Evolutionary conservation across 805 yeast species (phyloP).

Genomic region (Candida khao-thaluensis): DNA sequence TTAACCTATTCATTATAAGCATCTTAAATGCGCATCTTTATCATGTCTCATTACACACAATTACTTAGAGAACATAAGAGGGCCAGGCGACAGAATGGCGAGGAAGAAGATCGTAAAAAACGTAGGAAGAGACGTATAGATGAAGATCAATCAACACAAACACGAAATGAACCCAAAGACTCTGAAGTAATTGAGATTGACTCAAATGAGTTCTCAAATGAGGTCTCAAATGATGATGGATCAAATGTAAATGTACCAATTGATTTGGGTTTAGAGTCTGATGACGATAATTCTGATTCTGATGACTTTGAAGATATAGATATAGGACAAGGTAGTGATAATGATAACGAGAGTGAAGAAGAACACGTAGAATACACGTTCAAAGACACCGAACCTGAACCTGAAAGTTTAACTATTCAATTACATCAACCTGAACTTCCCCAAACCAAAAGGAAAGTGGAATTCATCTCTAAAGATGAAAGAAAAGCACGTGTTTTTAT

Average conservation of each 20-base stretch:
- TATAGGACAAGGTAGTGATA: slow-evolving; percentile 9
- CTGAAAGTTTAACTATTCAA: slow-evolving; percentile 8
- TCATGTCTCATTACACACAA: slow-evolving; percentile 13
- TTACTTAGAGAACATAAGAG: slow-evolving; percentile 14
- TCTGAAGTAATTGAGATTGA: too few relatives aligned
- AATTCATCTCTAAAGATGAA: slow-evolving; percentile 54
- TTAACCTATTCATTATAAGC: too few relatives aligned
- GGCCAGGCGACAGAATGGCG: not conserved
- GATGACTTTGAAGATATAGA: slow-evolving; percentile 27
- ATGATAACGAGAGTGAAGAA: not conserved
- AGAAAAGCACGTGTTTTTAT: slow-evolving; percentile 47
- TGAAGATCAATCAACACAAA: too few relatives aligned
- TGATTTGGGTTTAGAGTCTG: slow-evolving; percentile 1
- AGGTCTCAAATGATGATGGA: too few relatives aligned
- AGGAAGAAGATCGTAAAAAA: not conserved
- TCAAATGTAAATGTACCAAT: not conserved
- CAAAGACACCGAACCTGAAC: not conserved
- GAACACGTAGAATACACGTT: slow-evolving; percentile 1
- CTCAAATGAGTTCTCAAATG: too few relatives aligned
- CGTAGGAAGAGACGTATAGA: slow-evolving; percentile 1
- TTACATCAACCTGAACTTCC: slow-evolving; percentile 12
- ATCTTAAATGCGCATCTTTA: not conserved
- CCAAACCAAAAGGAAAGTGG: slow-evolving; percentile 25
- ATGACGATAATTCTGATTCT: slow-evolving; percentile 8
- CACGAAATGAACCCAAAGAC: too few relatives aligned